Evolutionary conservation across 768 basidiomycete species (phyloP), one percentile per base, ranked within the genome.

Genomic region (Mycena latifolia): DNA sequence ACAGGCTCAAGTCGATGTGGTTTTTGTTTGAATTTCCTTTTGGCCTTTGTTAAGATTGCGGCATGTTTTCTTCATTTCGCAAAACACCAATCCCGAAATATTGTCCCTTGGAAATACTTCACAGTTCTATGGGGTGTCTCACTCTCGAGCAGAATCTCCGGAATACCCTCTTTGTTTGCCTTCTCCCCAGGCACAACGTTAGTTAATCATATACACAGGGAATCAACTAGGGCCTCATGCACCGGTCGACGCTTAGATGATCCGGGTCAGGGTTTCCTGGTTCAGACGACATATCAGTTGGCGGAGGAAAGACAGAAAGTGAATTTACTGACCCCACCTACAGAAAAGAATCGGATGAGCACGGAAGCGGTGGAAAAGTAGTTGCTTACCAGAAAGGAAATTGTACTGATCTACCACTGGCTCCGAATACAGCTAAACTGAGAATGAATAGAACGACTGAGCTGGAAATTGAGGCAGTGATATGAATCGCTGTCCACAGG

Each of bases 391-490:
- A 87, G 65, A 71, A 76, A 1, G 85, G 85, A 74, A 85, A 85
- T 15, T 57, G 66, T 9, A 85, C 74, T 5, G 77, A 78, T 20
- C 78, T 78, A 7, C 82, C 80, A 54, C 82, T 81, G 15, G 84
- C 85, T 20, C 78, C 78, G 37, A 77, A 77, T 18, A 75, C 71
- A 7, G 71, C 71, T 60, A 82, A 74, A 47, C 80, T 80, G 55
- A 85, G 77, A 61, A 85, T 84, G 76, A 85, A 85, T 15, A 85
- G 72, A 57, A 85, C 83, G 61, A 85, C 80, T 57, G 83, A 83
- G 41, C 78, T 77, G 17, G 22, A n/a, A 4, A 11, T 24, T 18
- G 0, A 9, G n/a, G 15, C 37, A 15, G 37, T 8, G 15, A 10
- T 8, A n/a, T n/a, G n/a, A n/a, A n/a, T n/a, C n/a, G n/a, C 9